Evolutionary conservation across 768 basidiomycete species (phyloP), one percentile per base, ranked within the genome.

Genomic region (Artomyces pyxidatus): DNA sequence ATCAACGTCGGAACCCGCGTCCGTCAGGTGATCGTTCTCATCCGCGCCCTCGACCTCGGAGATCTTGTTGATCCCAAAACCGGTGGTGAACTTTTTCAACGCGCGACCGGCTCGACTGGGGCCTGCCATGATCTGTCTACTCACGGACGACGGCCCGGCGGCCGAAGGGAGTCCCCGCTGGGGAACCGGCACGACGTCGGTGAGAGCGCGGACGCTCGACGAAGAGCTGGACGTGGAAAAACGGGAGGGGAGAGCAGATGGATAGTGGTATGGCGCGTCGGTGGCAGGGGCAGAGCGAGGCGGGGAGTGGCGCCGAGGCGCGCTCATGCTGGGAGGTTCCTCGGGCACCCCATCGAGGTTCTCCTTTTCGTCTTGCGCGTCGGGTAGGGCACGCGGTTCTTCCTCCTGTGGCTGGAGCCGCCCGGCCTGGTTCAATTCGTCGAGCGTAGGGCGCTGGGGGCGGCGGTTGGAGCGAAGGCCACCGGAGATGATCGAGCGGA

Each of bases 1-100:
- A 54, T 76, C 73, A 7, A 69, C 69, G 49, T 76, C 73, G 23
- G 69, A 67, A 11, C 58, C 58, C 17, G 37, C 44, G 25, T 60
- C 61, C 7, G 58, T 62, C 48, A 60, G 65, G 48, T 57, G 63
- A 51, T 63, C 56, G 50, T 72, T 71, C 32, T 62, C 67, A 46
- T 75, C 76, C 39, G 66, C 69, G 12, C 59, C 59, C 42, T 76
- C 75, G 6, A 62, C 48, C 55, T 75, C 71, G 37, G 70, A 71
- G 26, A 79, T 76, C 47, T 74, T 72, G 54, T 79, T 77, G 42
- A 76, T 68, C 25, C 67, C 64, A 22, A 61, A 56, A 16, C 60
- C 49, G 26, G 57, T 50, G 3, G 49, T 35, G 22, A 50, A 54
- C 46, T 56, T 56, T 38, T 50, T 56, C 27, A 45, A 42, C 50